A percentile compares a stretch with the other conserved stretches of the same genome.
Conservation (phyloP, 73 alveolate species). For the Tetrahymena thermophila region DNA sequence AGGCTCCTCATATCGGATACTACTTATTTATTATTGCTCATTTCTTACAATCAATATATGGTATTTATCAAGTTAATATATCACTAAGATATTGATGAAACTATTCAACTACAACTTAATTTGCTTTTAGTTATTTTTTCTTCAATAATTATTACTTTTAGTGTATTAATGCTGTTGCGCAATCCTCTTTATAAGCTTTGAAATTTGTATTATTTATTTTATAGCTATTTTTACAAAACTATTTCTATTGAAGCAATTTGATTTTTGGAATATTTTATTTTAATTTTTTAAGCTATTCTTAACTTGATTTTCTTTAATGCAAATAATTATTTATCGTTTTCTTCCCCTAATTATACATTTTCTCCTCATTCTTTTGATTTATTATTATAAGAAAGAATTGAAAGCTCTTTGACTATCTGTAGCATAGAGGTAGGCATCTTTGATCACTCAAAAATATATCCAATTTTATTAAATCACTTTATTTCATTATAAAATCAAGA, state of each 20-base stretch:
- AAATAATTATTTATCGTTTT: background rate
- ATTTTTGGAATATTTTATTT: background rate
- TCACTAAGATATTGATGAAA: background rate
- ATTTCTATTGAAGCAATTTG: background rate
- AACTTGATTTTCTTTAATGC: background rate
- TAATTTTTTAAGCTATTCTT: background rate
- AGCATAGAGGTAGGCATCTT: background rate
- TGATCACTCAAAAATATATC: background rate
- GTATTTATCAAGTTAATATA: background rate
- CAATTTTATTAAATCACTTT: background rate
- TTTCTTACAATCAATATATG: background rate
- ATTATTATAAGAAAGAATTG: no score
- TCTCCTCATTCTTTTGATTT: background rate
- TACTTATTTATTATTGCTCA: background rate
- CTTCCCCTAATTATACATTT: background rate
- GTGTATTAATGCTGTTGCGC: background rate
- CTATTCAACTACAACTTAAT: background rate
- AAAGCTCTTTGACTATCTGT: background rate
- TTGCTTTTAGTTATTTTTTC: background rate
- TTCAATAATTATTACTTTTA: background rate
- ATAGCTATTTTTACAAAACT: background rate
- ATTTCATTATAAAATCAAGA: background rate
- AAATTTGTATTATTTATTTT: no score
- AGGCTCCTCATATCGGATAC: background rate
- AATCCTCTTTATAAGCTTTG: background rate